A percentile compares a stretch with the other conserved stretches of the same genome.
phyloP scores from a whole-genome alignment of 257 asterid genomes.

The Solanum neorickii region DNA sequence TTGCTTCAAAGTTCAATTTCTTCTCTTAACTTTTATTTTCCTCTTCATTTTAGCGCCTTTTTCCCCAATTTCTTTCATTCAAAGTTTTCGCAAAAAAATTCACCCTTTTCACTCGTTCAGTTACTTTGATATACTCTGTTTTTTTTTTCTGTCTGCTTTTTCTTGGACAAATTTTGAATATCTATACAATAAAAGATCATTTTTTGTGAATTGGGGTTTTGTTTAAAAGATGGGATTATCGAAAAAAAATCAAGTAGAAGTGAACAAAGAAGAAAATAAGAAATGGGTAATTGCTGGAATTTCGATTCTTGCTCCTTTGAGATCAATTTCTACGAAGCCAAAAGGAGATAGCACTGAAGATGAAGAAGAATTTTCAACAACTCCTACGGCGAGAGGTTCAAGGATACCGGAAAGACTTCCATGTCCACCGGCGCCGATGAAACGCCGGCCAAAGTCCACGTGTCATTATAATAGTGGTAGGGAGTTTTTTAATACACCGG shows the following conservation, averaged over 20 bases:
- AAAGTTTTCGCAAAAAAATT: not conserved
- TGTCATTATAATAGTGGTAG: slow-evolving; percentile 43
- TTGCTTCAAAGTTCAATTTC: not conserved
- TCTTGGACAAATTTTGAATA: not conserved
- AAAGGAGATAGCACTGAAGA: slow-evolving; percentile 24
- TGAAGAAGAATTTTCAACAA: slow-evolving; percentile 35
- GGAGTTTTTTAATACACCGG: slow-evolving; percentile 73
- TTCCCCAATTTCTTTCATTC: slow-evolving; percentile 1
- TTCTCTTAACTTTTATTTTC: not conserved
- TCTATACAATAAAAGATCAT: not conserved
- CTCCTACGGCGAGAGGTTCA: slow-evolving; percentile 67
- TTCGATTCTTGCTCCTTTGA: slow-evolving; percentile 44
- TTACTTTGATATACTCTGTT: not conserved
- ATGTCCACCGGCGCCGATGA: slow-evolving; percentile 86
- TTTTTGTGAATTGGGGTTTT: not conserved
- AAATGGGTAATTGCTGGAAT: slow-evolving; percentile 68
- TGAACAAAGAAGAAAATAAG: slow-evolving; percentile 38
- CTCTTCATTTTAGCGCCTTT: slow-evolving; percentile 52
- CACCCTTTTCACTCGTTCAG: slow-evolving; percentile 22
- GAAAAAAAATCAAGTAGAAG: slow-evolving; percentile 40
- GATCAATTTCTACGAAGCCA: slow-evolving; percentile 35
- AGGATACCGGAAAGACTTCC: slow-evolving; percentile 51
- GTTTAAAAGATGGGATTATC: slow-evolving; percentile 44
- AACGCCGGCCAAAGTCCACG: slow-evolving; percentile 45
- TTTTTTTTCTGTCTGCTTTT: not conserved